Evolutionary conservation across 2,329 filamentous ascomycete genomes (phyloP).

Genomic region (Pseudogymnoascus sp.): DNA sequence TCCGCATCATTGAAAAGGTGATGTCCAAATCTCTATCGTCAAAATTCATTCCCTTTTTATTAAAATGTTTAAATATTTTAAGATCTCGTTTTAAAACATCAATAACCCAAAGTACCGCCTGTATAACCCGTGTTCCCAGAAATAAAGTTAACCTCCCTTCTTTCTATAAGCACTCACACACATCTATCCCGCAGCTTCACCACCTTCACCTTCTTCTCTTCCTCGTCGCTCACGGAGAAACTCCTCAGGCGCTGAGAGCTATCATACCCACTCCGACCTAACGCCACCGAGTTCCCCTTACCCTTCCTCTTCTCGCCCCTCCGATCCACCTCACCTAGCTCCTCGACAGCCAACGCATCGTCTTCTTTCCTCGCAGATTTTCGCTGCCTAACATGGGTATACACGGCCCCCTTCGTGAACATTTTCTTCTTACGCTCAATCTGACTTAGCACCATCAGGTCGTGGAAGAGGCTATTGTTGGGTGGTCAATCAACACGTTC

Average conservation of each 20-base stretch:
- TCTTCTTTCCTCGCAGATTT: not conserved
- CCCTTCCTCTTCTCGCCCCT: not conserved
- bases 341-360: not conserved
- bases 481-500: not conserved
- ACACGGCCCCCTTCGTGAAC: not conserved
- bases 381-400: not conserved
- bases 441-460: not conserved
- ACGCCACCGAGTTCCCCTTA: not conserved
- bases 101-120: not conserved
- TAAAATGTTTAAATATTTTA: not conserved
- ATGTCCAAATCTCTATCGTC: no score
- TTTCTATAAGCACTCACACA: not conserved
- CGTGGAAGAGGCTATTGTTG: not conserved
- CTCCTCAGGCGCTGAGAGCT: not conserved
- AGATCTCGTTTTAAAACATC: not conserved
- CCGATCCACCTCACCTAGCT: not conserved
- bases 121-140: not conserved
- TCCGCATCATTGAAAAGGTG: not conserved
- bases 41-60: not conserved
- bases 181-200: not conserved
- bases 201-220: not conserved
- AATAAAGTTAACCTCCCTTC: not conserved
- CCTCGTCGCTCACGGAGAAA: not conserved
- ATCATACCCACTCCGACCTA: not conserved
- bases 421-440: not conserved